Evolutionary conservation across 2,329 filamentous ascomycete species (phyloP).

Genomic region (Pseudophaeomoniella oleicola): DNA sequence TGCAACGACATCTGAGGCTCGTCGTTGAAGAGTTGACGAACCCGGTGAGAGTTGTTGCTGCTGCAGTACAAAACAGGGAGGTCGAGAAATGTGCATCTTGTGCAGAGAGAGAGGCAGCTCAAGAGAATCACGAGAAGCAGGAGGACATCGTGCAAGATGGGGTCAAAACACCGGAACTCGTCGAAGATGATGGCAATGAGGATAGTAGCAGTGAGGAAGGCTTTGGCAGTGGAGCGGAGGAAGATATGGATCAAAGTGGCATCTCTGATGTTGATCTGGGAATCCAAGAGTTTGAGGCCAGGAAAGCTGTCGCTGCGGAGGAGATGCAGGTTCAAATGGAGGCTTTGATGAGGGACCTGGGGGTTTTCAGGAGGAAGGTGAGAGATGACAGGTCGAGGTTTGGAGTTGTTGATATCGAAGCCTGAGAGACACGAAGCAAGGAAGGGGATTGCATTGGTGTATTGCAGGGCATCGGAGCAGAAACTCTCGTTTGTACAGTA

Average conservation of each 20-base stretch:
- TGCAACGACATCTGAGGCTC: conserved; percentile 75
- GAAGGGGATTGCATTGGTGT: no score
- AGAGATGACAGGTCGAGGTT: conserved; percentile 65
- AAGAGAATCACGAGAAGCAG: conserved; percentile 83
- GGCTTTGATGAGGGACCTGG: conserved; percentile 64
- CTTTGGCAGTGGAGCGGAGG: conserved; percentile 43
- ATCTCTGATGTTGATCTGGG: neutral
- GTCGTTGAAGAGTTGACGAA: conserved; percentile 79
- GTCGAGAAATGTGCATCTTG: conserved; percentile 81
- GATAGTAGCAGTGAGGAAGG: conserved; percentile 21
- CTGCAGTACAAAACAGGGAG: conserved; percentile 62
- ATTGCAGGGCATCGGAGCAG: no score
- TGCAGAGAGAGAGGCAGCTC: conserved; percentile 74
- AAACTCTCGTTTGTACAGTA: neutral
- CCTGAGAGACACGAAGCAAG: no score
- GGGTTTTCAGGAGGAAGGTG: conserved; percentile 71
- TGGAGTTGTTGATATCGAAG: conserved; percentile 5
- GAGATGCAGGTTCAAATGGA: conserved; percentile 77
- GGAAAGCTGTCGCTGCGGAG: conserved; percentile 29
- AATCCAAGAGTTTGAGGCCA: conserved; percentile 28
- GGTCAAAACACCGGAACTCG: conserved; percentile 21
- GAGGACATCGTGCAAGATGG: conserved; percentile 26
- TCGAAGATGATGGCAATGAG: conserved; percentile 19
- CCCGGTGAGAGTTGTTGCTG: conserved; percentile 53
- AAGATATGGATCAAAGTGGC: conserved; percentile 31